Conservation (phyloP, 441 rosid genomes). For the Euphorbia celastroides region DNA sequence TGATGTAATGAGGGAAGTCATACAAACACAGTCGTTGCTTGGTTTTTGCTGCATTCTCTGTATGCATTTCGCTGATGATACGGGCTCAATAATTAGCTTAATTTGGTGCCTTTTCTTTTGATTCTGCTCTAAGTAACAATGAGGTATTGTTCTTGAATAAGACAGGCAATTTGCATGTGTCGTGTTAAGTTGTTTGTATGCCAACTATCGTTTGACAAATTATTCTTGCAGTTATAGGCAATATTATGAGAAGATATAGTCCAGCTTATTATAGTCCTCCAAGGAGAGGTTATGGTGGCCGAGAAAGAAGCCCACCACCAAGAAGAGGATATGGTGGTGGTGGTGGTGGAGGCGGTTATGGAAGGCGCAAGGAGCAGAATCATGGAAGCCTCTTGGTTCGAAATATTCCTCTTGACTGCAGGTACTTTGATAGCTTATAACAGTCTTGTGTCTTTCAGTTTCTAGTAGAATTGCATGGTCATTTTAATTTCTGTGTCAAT, state of each 20-base stretch:
- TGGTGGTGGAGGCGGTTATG: slow-evolving; percentile 44
- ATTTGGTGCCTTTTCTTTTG: neutral
- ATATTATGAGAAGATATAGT: slow-evolving; percentile 83
- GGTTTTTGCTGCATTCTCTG: neutral
- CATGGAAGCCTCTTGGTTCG: slow-evolving; percentile 89
- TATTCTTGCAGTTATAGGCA: slow-evolving; percentile 12
- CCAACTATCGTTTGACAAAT: neutral
- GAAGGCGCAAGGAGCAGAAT: slow-evolving; percentile 63
- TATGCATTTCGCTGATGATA: neutral
- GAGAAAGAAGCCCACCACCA: slow-evolving; percentile 39
- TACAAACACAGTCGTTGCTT: neutral
- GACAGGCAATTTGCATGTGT: neutral
- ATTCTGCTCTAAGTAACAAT: neutral
- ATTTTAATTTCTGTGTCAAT: neutral
- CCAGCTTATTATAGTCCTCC: slow-evolving; percentile 87
- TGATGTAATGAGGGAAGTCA: neutral
- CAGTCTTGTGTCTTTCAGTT: neutral
- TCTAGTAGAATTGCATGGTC: neutral
- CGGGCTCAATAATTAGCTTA: neutral
- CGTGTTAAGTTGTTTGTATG: neutral
- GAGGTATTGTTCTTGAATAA: neutral
- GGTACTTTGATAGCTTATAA: slow-evolving; percentile 32
- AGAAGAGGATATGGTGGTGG: slow-evolving; percentile 68
- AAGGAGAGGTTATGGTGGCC: slow-evolving; percentile 63
- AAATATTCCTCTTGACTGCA: slow-evolving; percentile 89